These are phyloP conservation scores for Corrigiola litoralis DNA, from an alignment of 179 eudicot species.

Conservation along the genomic window DNA sequence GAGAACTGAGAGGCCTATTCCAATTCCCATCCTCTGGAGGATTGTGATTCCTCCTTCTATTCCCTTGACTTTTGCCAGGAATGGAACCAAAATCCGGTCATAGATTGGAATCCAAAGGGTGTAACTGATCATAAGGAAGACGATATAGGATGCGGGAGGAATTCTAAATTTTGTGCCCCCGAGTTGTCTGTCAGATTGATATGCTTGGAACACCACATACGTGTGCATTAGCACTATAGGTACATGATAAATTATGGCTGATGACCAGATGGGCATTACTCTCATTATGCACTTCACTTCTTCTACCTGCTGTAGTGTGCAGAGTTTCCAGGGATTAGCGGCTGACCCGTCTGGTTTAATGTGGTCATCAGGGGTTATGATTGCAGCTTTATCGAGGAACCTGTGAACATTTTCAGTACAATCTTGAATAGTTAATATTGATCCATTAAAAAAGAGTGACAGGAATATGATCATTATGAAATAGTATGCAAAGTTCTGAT, in stretches of 20 bases:
- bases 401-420: conserved; percentile 24
- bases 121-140: conserved; percentile 63
- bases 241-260: conserved; percentile 31
- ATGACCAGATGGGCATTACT: conserved; percentile 35
- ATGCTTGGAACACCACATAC: conserved; percentile 31
- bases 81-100: conserved; percentile 60
- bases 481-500: too few relatives aligned
- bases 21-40: conserved; percentile 66
- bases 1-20: conserved; percentile 37
- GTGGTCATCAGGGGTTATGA: conserved; percentile 23
- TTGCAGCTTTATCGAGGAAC: conserved; percentile 66
- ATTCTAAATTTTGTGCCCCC: conserved; percentile 26
- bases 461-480: too few relatives aligned
- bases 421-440: background rate
- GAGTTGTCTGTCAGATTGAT: conserved; percentile 30
- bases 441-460: background rate
- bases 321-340: conserved; percentile 29
- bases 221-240: conserved; percentile 34
- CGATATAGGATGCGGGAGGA: conserved; percentile 60
- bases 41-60: conserved; percentile 59
- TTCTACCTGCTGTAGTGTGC: conserved; percentile 34
- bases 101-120: conserved; percentile 65
- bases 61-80: conserved; percentile 32
- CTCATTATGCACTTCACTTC: conserved; percentile 34
- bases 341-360: conserved; percentile 29